These are phyloP conservation scores for Tuber calosporum DNA, from an alignment of 495 filamentous ascomycete species.

Conservation along the genomic window DNA sequence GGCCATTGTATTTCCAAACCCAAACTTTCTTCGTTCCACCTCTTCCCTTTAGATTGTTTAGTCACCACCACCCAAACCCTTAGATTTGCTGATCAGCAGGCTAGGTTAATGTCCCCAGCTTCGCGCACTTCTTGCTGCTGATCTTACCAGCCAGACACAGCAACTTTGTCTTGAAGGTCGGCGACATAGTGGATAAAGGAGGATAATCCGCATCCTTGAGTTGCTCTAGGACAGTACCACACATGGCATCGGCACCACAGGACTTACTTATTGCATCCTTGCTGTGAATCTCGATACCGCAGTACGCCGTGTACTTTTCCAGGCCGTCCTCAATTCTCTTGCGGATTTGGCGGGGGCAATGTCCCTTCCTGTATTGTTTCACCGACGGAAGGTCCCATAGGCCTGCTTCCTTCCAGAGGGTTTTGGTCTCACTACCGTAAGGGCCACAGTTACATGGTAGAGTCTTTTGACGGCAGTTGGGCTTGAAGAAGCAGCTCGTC, in stretches of 20 bases:
- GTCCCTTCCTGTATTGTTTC: conserved; percentile 11
- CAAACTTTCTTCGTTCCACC: background rate
- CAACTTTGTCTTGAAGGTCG: conserved; percentile 11
- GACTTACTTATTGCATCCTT: conserved; percentile 15
- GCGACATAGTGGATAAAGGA: conserved; percentile 10
- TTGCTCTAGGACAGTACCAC: conserved; percentile 7
- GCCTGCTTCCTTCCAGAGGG: conserved; percentile 24
- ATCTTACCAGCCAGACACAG: conserved; percentile 20
- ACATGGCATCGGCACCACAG: conserved; percentile 14
- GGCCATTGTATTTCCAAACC: background rate
- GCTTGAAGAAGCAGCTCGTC: conserved; percentile 20
- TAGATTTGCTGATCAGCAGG: background rate
- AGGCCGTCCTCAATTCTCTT: conserved; percentile 28
- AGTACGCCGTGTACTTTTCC: conserved; percentile 35
- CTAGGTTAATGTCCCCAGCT: background rate
- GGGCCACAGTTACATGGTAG: conserved; percentile 29
- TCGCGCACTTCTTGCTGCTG: conserved; percentile 10
- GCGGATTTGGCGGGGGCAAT: conserved; percentile 27
- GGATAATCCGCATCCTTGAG: conserved; percentile 14
- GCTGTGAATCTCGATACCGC: conserved; percentile 18
- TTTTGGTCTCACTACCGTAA: conserved; percentile 24
- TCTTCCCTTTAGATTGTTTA: background rate
- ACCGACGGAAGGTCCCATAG: conserved; percentile 19
- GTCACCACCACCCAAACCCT: background rate
- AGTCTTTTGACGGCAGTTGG: conserved; percentile 28